phyloP scores from a whole-genome alignment of 2,329 filamentous ascomycete genomes.

The Trichophyton verrucosum region DNA sequence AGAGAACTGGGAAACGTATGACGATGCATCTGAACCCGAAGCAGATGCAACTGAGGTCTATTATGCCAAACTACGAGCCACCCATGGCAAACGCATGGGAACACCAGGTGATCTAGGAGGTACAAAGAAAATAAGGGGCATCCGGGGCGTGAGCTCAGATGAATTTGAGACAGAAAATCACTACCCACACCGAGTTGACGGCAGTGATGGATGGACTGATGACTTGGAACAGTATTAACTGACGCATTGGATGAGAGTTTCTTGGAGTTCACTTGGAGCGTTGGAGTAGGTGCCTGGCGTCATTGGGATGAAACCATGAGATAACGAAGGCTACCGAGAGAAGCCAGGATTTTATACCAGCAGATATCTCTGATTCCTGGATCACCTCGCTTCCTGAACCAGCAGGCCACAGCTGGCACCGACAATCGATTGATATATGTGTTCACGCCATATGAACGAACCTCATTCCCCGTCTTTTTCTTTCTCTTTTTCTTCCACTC shows the following conservation, averaged over 20 bases:
- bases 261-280: neutral
- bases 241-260: slow-evolving; percentile 4
- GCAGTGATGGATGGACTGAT: slow-evolving; percentile 45
- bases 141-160: slow-evolving; percentile 36
- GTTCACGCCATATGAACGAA: neutral
- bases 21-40: slow-evolving; percentile 66
- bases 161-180: slow-evolving; percentile 30
- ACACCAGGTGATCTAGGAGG: slow-evolving; percentile 26
- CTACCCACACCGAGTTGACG: slow-evolving; percentile 35
- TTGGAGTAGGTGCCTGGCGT: neutral
- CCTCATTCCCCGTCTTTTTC: neutral
- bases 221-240: slow-evolving; percentile 35
- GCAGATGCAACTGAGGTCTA: slow-evolving; percentile 65
- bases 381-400: neutral
- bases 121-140: slow-evolving; percentile 34
- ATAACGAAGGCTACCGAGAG: neutral
- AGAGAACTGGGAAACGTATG: slow-evolving; percentile 97
- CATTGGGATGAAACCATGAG: neutral
- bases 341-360: neutral
- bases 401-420: neutral
- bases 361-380: neutral
- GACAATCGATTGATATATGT: neutral
- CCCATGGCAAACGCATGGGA: slow-evolving; percentile 52
- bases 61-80: slow-evolving; percentile 62
- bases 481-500: neutral